A percentile compares a stretch with the other conserved stretches of the same genome.
Evolutionary conservation across 148 eudicot genomes (phyloP).

Genomic region (Nepenthes mirabilis): DNA sequence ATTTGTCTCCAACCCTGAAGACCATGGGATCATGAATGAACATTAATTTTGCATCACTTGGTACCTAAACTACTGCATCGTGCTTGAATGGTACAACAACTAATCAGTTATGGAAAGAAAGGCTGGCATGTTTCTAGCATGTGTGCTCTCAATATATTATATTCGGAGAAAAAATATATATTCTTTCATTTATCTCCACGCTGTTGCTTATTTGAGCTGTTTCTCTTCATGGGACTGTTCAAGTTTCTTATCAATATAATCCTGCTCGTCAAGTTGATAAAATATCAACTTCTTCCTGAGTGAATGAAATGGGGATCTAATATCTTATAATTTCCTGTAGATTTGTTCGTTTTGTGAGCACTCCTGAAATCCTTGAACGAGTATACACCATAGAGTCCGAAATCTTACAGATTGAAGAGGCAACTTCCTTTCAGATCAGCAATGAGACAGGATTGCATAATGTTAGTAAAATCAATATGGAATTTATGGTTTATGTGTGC

Average conservation of each 20-base stretch:
- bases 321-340: conserved; percentile 18
- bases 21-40: too few relatives aligned
- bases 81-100: too few relatives aligned
- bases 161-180: too few relatives aligned
- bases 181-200: background rate
- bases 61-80: too few relatives aligned
- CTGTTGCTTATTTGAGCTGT: background rate
- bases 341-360: conserved; percentile 99
- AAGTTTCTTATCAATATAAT: background rate
- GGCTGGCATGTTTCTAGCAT: too few relatives aligned
- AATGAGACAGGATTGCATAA: conserved; percentile 26
- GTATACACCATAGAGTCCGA: conserved; percentile 89
- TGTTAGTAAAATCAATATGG: conserved; percentile 24
- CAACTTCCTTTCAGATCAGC: conserved; percentile 56
- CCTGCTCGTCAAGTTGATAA: background rate
- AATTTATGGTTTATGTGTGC: background rate
- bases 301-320: background rate
- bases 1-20: too few relatives aligned
- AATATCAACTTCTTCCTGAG: background rate
- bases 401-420: conserved; percentile 79
- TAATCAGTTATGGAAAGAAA: too few relatives aligned
- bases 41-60: too few relatives aligned
- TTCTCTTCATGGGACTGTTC: background rate
- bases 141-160: too few relatives aligned
- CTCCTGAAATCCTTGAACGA: conserved; percentile 93